Evolutionary conservation across 768 basidiomycete species (phyloP), one percentile per base, ranked within the genome.

Genomic region (Lactarius indigo): DNA sequence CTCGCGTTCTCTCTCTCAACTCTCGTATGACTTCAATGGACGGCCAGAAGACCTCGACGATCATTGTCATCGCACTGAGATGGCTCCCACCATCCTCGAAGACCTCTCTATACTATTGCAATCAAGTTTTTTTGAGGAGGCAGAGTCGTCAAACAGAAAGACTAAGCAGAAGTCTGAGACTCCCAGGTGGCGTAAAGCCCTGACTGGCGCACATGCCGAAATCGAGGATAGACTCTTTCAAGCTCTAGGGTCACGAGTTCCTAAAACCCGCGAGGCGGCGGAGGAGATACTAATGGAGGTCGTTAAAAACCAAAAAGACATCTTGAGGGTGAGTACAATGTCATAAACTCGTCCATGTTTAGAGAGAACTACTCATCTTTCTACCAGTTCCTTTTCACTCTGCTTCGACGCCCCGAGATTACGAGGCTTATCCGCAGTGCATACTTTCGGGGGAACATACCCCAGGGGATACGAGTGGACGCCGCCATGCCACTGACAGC

Each of bases 361-460:
- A 35, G 33, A 37, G 13, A 33, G 26, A 13, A 18, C 20, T 37
- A 39, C 39, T 47, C 28, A 59, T 50, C 2, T 20, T 1, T 37
- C n/a, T 0, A 5, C 35, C 42, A 68, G 66, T 35, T 18, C 33
- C 30, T 68, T 23, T 15, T 39, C 33, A 44, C 26, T 2, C 39
- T 60, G 18, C 12, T 56, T 7, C 58, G 28, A 33, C 33, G 13
- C 26, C 39, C 57, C 1, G 58, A 64, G 20, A 47, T 15, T 30
- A 23, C 26, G 26, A 35, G 0, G 31, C n/a, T 60, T 5, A 31
- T 68, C 20, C 66, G 66, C 20, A 39, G 15, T 10, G 42, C 63
- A 1, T 68, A 68, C 42, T 56, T 59, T 30, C 66, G 66, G 15
- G 62, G 61, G 42, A 57, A 64, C 18, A 26, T 60, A 26, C 23